Evolutionary conservation across 129 eudicot species (phyloP), one percentile per base, ranked within the genome.

Genomic region (Flaveria bidentis): DNA sequence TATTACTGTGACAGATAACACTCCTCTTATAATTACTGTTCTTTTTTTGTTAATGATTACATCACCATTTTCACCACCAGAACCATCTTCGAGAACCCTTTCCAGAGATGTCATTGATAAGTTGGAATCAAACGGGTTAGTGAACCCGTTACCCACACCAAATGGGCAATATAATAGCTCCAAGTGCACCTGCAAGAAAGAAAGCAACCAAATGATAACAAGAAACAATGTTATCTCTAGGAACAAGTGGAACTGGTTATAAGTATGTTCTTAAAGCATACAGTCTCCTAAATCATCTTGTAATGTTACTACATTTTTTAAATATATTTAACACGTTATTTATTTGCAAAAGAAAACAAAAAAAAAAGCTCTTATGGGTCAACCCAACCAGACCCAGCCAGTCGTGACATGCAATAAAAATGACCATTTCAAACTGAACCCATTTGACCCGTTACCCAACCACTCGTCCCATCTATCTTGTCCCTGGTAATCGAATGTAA

Each of bases 1-100:
- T 71, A 91, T 83, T 41, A 94, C 89, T 12, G 99, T 94, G 30
- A 94, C 96, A 73, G 97, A 87, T 62, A 94, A 77, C 49, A 94
- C 99, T 50, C 99, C 99, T 86, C 96, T 81, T 58, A 83, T 80
- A 67, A 91, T 91, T 18, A 86, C 83, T 26, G 76, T 84, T 80
- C 77, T 91, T 45, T 80, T 84, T 77, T 68, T 82, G 20, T 76
- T 81, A 42, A 2, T 77, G 20, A n/a, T 18, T 18, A 71, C 73
- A 30, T 64, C 74, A 62, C 90, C 96, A 76, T 89, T 84, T 76
- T 83, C 86, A 77, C 50, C 76, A 20, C 62, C 51, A 16, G 86
- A 72, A 66, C 91, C 90, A 69, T 77, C 86, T 83, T 87, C 85
- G 6, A 89, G 80, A 60, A 84, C 96, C 82, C 73, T 89, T 79